Conservation (phyloP, 371 early-diverging fungal species). For the Batkoa obscura region DNA sequence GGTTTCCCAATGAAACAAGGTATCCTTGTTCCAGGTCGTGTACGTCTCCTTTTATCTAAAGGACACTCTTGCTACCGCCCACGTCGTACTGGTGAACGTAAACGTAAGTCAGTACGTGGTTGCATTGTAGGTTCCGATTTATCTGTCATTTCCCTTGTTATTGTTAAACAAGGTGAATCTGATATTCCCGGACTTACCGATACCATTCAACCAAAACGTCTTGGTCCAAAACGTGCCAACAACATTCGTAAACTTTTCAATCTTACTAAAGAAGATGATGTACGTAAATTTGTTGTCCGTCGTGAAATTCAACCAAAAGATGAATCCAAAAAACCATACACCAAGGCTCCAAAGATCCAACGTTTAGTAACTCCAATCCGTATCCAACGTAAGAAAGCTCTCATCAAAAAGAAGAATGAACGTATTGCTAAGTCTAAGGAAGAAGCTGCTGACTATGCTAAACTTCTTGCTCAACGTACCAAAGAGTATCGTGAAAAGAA, state of each 20-base stretch:
- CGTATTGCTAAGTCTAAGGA: slow-evolving; percentile 58
- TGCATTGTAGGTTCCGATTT: slow-evolving; percentile 96
- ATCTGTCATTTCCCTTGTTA: slow-evolving; percentile 79
- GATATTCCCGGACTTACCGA: slow-evolving; percentile 96
- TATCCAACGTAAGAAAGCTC: slow-evolving; percentile 84
- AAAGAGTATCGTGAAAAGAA: slow-evolving; percentile 71
- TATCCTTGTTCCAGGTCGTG: slow-evolving; percentile 84
- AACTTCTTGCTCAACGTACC: slow-evolving; percentile 74
- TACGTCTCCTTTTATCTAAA: slow-evolving; percentile 82
- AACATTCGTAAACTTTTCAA: slow-evolving; percentile 97
- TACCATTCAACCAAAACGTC: slow-evolving; percentile 73
- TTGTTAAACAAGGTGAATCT: slow-evolving; percentile 92
- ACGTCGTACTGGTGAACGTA: slow-evolving; percentile 94
- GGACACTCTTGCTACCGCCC: slow-evolving; percentile 99
- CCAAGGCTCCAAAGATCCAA: slow-evolving; percentile 93
- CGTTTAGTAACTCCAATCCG: slow-evolving; percentile 89
- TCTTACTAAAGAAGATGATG: slow-evolving; percentile 91
- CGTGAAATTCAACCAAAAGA: slow-evolving; percentile 82
- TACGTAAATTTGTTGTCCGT: slow-evolving; percentile 94
- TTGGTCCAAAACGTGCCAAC: slow-evolving; percentile 96
- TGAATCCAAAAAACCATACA: slow-evolving; percentile 70
- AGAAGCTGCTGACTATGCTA: slow-evolving; percentile 81
- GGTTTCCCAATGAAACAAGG: slow-evolving; percentile 98
- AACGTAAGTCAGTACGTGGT: slow-evolving; percentile 98
- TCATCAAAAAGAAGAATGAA: slow-evolving; percentile 63